Conservation (phyloP, 148 eudicot genomes). For the Dysphania ambrosioides region DNA sequence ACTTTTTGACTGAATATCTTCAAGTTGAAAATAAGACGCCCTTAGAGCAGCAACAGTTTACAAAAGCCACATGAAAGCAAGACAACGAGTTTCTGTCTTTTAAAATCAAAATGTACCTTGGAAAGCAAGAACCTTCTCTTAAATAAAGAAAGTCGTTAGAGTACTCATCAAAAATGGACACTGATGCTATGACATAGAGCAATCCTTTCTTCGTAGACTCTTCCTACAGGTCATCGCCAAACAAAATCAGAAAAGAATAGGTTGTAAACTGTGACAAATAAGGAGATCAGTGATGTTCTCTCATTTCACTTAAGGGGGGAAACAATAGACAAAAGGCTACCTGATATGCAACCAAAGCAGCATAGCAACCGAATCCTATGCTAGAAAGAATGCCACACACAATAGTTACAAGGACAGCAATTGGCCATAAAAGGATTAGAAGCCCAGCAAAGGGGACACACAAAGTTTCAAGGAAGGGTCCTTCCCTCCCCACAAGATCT, state of each 20-base stretch:
- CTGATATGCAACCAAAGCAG: constrained; percentile 32
- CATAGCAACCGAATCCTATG: constrained; percentile 31
- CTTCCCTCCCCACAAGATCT: constrained; percentile 37
- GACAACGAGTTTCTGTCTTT: neutral
- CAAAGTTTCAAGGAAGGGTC: constrained; percentile 38
- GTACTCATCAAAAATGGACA: constrained; percentile 33
- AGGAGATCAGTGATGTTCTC: neutral
- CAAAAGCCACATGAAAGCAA: neutral
- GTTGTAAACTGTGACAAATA: neutral
- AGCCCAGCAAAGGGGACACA: constrained; percentile 38
- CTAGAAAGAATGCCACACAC: constrained; percentile 28
- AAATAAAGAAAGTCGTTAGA: constrained; percentile 32
- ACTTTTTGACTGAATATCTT: neutral
- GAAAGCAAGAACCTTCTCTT: constrained; percentile 42
- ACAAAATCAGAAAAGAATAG: neutral
- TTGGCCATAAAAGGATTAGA: constrained; percentile 31
- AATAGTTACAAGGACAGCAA: constrained; percentile 30
- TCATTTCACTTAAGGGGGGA: neutral
- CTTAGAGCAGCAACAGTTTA: neutral
- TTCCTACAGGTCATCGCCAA: constrained; percentile 23
- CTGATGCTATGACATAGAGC: constrained; percentile 32
- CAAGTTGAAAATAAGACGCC: neutral
- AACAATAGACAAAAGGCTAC: constrained; percentile 13
- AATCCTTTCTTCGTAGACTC: constrained; percentile 34
- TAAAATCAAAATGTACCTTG: constrained; percentile 27